Conservation (phyloP, 352 stramenopile species). For the Phytophthora multivora region DNA sequence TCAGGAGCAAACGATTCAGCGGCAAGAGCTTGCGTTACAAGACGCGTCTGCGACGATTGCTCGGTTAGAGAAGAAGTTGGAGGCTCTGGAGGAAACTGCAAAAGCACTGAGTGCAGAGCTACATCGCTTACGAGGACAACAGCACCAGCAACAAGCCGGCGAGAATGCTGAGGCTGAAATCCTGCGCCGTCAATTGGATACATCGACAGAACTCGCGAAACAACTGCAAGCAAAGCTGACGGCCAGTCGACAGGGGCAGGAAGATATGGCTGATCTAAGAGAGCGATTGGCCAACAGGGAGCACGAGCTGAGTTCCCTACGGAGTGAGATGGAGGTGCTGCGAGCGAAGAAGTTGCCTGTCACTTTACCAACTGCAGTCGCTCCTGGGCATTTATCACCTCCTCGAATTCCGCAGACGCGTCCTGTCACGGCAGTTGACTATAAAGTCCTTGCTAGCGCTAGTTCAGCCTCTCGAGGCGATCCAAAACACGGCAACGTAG, state of each 20-base stretch:
- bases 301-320: constrained; percentile 28
- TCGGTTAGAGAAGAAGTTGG: constrained; percentile 32
- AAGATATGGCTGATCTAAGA: constrained; percentile 12
- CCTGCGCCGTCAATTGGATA: constrained; percentile 44
- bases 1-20: constrained; percentile 40
- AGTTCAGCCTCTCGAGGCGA: constrained; percentile 1
- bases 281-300: constrained; percentile 27
- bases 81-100: constrained; percentile 28
- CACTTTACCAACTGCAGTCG: neutral
- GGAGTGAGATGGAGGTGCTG: constrained; percentile 15
- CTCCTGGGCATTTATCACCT: constrained; percentile 12
- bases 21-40: constrained; percentile 36
- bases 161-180: constrained; percentile 65
- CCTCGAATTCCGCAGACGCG: constrained; percentile 16
- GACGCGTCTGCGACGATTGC: constrained; percentile 23
- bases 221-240: constrained; percentile 36
- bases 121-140: constrained; percentile 18
- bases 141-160: constrained; percentile 23
- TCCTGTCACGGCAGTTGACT: constrained; percentile 36
- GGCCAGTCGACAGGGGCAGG: constrained; percentile 27
- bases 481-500: constrained; percentile 7
- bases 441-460: constrained; percentile 13
- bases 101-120: constrained; percentile 23
- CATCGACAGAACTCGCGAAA: constrained; percentile 28
- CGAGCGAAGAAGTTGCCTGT: constrained; percentile 17